Base-by-base conservation (phyloP, 108 stramenopile genomes). In the Craspedostauros australis region DNA sequence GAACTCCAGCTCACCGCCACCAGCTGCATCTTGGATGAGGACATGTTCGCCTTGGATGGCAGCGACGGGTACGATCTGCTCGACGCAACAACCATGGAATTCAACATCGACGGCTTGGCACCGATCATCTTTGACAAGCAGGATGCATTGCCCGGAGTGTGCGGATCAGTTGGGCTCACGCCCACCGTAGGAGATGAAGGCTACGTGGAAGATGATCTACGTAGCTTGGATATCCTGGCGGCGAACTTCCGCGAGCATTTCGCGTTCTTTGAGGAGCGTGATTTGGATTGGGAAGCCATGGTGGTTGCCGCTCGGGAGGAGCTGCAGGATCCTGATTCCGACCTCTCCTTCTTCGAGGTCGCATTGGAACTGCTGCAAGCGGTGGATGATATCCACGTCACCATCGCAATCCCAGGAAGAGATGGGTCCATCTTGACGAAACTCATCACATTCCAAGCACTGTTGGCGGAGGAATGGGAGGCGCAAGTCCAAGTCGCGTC, bases 231-330 rank as follows among this genome's bases (percentile, higher is more conserved):
- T 39, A 39, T 39, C 39, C 23, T 53, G 37, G 37, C 12, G 4
- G 29, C 28, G 32, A 49, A 27, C 18, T 49, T 49, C 28, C 15
- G 16, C 15, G 48, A 49, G 4, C 48, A 49, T 4, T 49, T 22
- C 32, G 48, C 48, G 11, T 49, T 49, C 23, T 49, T 49, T 27
- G 48, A 49, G 1, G 15, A 31, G 14, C 48, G 48, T n/a, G 11
- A 23, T 2, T 15, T 49, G 9, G 28, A 49, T 29, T 49, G 48
- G 48, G 28, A 12, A n/a, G 23, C 16, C 18, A 8, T 49, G 24
- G 23, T 30, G 1, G 28, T 30, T 1, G 24, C 14, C n/a, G 48
- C 48, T 22, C 24, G 24, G 14, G 2, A 18, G 27, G 19, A 26
- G 9, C 34, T 36, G 11, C 9, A 8, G 9, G 9, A 8, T n/a